Percentiles rank a stretch among this genome's conserved stretches.
Evolutionary conservation across 805 yeast genomes (phyloP).

Genomic region (Wickerhamomyces subpelliculosus): DNA sequence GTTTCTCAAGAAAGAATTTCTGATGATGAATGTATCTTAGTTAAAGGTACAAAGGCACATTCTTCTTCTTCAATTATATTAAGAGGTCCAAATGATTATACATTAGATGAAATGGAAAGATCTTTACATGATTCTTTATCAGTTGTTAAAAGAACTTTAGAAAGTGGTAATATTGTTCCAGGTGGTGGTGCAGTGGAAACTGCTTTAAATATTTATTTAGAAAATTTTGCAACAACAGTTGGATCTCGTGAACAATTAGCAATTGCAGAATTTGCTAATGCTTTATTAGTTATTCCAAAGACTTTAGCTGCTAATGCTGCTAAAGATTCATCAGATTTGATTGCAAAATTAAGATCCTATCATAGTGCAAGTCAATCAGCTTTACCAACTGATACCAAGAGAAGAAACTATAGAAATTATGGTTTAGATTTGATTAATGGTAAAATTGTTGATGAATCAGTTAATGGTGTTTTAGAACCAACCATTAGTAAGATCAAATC

Average conservation of each 20-base stretch:
- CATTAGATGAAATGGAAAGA: conserved; percentile 97
- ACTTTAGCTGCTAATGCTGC: conserved; percentile 97
- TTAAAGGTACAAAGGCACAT: conserved; percentile 90
- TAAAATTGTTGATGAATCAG: conserved; percentile 79
- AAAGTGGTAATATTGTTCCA: conserved; percentile 90
- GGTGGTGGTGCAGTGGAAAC: conserved; percentile 99
- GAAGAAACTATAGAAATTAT: conserved; percentile 80
- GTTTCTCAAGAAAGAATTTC: conserved; percentile 82
- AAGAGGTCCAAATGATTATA: conserved; percentile 93
- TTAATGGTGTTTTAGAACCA: conserved; percentile 91
- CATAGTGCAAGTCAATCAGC: conserved; percentile 94
- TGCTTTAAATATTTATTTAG: conserved; percentile 89
- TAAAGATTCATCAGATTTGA: conserved; percentile 89
- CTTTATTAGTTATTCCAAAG: conserved; percentile 88
- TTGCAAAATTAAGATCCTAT: conserved; percentile 91
- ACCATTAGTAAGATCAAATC: conserved; percentile 89
- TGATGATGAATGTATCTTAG: conserved; percentile 93
- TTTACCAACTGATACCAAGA: conserved; percentile 72
- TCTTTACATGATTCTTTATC: conserved; percentile 90
- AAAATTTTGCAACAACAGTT: conserved; percentile 95
- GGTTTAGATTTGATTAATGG: conserved; percentile 92
- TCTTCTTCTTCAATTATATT: conserved; percentile 86
- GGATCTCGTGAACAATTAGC: conserved; percentile 98
- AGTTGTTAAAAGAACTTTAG: conserved; percentile 93
- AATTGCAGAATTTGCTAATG: conserved; percentile 93